Evolutionary conservation across 2,329 filamentous ascomycete genomes (phyloP).

Genomic region (Aspergillus phoenicis): DNA sequence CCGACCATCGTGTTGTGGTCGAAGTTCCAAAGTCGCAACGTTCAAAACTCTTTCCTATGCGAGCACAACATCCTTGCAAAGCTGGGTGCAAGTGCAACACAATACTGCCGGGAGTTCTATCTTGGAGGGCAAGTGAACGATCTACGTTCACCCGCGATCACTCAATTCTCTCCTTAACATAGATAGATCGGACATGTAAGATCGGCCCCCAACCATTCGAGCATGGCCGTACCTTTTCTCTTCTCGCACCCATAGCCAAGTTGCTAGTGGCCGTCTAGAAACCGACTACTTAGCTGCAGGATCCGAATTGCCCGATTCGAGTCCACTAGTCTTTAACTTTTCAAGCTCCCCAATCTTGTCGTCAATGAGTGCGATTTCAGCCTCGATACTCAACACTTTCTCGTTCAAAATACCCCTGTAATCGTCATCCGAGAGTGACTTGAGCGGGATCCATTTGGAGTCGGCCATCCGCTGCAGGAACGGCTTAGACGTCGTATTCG

Average conservation of each 20-base stretch:
- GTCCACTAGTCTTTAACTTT: slow-evolving; percentile 23
- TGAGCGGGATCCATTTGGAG: slow-evolving; percentile 72
- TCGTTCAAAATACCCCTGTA: slow-evolving; percentile 72
- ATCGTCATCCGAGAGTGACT: slow-evolving; percentile 69
- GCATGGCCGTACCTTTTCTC: not conserved
- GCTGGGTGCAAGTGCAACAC: not conserved
- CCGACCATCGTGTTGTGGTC: not conserved
- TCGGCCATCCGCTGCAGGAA: slow-evolving; percentile 56
- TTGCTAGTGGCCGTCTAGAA: not conserved
- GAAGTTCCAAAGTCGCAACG: not conserved
- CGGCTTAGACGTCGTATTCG: slow-evolving; percentile 40
- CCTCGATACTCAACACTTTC: slow-evolving; percentile 70
- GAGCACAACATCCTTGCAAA: not conserved
- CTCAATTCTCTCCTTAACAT: not conserved
- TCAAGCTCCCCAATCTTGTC: slow-evolving; percentile 67
- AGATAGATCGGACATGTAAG: slow-evolving; percentile 3
- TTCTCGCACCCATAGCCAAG: not conserved
- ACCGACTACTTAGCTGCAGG: slow-evolving; percentile 7
- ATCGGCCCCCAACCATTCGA: not conserved
- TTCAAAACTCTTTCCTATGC: not conserved
- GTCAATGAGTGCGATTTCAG: slow-evolving; percentile 76
- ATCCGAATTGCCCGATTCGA: slow-evolving; percentile 1
- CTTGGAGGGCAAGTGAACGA: not conserved
- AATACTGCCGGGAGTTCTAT: not conserved
- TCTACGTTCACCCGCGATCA: not conserved